Evolutionary conservation across 1,139 yeast genomes (phyloP).

Genomic region (Kodamaea anthophila): DNA sequence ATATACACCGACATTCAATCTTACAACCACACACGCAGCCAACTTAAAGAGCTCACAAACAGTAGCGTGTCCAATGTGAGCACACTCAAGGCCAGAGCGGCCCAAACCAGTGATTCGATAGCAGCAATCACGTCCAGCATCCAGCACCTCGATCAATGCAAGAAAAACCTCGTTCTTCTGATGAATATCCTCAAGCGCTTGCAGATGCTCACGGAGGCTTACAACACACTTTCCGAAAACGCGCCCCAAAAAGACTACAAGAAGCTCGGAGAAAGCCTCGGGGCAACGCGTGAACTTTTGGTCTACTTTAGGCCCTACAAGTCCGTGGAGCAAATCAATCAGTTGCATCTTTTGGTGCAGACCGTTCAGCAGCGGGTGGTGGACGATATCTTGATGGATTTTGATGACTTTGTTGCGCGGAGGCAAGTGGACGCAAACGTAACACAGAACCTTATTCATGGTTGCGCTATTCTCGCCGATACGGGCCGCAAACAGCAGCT

Average conservation of each 20-base stretch:
- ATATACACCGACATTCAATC: conserved; percentile 28
- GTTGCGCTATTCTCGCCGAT: conserved; percentile 68
- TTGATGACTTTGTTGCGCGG: conserved; percentile 41
- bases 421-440: conserved; percentile 13
- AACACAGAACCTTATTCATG: conserved; percentile 42
- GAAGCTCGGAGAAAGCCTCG: conserved; percentile 61
- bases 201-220: conserved; percentile 80
- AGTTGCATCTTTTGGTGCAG: conserved; percentile 56
- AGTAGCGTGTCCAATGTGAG: conserved; percentile 36
- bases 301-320: conserved; percentile 76
- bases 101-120: conserved; percentile 55
- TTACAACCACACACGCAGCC: conserved; percentile 17
- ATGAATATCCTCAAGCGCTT: conserved; percentile 84
- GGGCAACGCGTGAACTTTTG: conserved; percentile 75
- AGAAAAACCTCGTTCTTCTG: conserved; percentile 72
- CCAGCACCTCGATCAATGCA: conserved; percentile 71
- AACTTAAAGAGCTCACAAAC: conserved; percentile 39
- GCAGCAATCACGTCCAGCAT: conserved; percentile 70
- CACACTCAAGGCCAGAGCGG: conserved; percentile 24
- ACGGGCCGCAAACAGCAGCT: conserved; percentile 54
- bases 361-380: conserved; percentile 60
- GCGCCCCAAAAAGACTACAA: conserved; percentile 47
- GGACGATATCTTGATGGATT: conserved; percentile 71
- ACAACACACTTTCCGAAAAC: conserved; percentile 52
- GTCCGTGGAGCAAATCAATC: conserved; percentile 76